Evolutionary conservation across 163 green algal genomes (phyloP).

Genomic region (Chloromonas sp.): DNA sequence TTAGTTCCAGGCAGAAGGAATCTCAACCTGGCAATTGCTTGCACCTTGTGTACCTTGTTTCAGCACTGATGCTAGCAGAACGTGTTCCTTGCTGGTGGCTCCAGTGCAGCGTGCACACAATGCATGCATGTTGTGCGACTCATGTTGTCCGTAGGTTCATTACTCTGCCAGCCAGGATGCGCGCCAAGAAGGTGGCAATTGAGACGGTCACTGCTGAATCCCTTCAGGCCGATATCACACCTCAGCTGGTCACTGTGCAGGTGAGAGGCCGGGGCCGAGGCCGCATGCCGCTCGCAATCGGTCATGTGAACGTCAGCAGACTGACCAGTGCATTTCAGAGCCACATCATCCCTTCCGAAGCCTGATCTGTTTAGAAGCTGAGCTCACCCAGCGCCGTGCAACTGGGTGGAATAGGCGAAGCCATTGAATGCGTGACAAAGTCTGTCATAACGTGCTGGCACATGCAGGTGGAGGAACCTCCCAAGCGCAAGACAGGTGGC

Average conservation of each 20-base stretch:
- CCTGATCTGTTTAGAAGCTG: neutral
- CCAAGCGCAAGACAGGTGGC: conserved; percentile 8
- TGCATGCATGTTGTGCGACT: neutral
- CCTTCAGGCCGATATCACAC: conserved; percentile 8
- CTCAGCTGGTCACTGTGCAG: conserved; percentile 11
- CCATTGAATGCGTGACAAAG: neutral
- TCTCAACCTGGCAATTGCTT: neutral
- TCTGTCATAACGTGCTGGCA: neutral
- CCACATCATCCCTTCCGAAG: neutral
- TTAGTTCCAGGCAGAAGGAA: neutral
- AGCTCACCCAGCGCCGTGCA: neutral
- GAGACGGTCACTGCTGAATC: neutral
- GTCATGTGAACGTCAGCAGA: neutral
- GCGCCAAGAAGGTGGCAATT: neutral
- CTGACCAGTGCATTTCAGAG: neutral
- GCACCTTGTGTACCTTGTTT: neutral
- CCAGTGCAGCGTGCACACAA: neutral
- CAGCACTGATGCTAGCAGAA: neutral
- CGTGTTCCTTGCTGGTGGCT: neutral
- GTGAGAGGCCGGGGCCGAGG: neutral
- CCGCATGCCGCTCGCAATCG: neutral
- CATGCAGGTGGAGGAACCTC: conserved; percentile 8
- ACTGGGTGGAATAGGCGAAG: too few species aligned
- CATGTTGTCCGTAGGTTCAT: neutral
- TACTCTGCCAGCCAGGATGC: neutral